Evolutionary conservation across 495 filamentous ascomycete genomes (phyloP).

Genomic region (Hyaloscypha hepaticicola): DNA sequence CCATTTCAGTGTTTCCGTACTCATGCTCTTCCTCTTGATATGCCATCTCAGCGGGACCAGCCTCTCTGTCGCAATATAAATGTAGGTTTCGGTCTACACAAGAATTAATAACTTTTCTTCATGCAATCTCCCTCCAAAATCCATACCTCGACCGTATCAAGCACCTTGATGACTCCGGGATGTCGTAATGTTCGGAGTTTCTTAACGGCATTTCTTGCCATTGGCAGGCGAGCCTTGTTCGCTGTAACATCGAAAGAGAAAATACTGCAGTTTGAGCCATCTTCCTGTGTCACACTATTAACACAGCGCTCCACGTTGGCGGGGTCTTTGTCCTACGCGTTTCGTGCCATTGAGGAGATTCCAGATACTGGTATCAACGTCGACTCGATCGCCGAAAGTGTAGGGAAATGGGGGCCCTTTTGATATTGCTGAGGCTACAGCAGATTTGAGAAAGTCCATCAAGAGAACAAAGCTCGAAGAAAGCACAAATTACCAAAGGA

Average conservation of each 20-base stretch:
- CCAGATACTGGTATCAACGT: constrained; percentile 89
- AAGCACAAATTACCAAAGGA: neutral
- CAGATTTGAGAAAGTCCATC: constrained; percentile 98
- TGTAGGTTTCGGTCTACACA: constrained; percentile 77
- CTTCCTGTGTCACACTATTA: constrained; percentile 59
- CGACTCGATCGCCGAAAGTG: constrained; percentile 84
- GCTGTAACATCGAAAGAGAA: constrained; percentile 87
- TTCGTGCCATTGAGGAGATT: constrained; percentile 87
- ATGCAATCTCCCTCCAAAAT: neutral
- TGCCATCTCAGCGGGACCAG: constrained; percentile 83
- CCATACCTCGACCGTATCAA: constrained; percentile 91
- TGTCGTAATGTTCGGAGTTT: constrained; percentile 91
- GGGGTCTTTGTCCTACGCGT: constrained; percentile 55
- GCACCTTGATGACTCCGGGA: constrained; percentile 87
- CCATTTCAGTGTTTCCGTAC: constrained; percentile 92
- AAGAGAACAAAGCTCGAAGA: neutral
- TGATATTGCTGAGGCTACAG: constrained; percentile 92
- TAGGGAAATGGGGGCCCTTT: constrained; percentile 93
- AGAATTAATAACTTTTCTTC: constrained; percentile 13
- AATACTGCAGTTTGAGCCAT: constrained; percentile 89
- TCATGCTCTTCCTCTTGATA: constrained; percentile 77
- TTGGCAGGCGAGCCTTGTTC: constrained; percentile 74
- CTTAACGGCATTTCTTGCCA: constrained; percentile 89
- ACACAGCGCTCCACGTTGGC: neutral
- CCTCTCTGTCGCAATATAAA: constrained; percentile 94